These are phyloP conservation scores for Phytophthora tentaculata DNA, from an alignment of 352 stramenopile genomes.

Conservation along the genomic window DNA sequence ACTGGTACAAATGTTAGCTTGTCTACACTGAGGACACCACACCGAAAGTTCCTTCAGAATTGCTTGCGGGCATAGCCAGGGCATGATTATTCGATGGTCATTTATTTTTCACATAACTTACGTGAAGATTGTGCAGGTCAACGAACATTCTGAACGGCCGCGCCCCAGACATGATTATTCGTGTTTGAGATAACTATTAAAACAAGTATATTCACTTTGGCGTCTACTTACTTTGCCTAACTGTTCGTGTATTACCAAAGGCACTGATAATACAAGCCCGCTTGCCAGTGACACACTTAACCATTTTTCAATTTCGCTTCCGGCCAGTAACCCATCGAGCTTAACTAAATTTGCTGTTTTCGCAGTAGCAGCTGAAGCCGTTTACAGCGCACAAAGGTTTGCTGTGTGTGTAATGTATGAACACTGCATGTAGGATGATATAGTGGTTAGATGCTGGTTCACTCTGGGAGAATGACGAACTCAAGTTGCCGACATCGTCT, in stretches of 20 bases:
- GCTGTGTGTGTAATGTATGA: background rate
- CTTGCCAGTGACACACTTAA: background rate
- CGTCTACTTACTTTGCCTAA: too few relatives aligned
- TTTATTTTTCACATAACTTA: background rate
- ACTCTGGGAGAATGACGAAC: slow-evolving; percentile 2
- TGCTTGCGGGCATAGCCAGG: background rate
- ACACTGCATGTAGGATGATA: background rate
- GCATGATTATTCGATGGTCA: background rate
- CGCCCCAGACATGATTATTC: background rate
- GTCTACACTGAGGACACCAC: too few relatives aligned
- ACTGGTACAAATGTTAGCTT: too few relatives aligned
- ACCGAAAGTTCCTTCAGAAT: background rate
- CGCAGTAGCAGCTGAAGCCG: background rate
- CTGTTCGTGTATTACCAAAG: too few relatives aligned
- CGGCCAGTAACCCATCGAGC: too few relatives aligned
- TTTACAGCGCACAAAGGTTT: too few relatives aligned
- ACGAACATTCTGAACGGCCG: background rate
- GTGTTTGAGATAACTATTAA: too few relatives aligned
- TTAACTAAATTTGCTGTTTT: too few relatives aligned
- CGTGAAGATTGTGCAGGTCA: background rate
- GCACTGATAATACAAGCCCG: too few relatives aligned
- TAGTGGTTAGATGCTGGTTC: background rate
- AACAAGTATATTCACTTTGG: too few relatives aligned
- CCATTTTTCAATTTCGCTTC: background rate
- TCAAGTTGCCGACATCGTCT: slow-evolving; percentile 13